Evolutionary conservation across 805 yeast species (phyloP).

Genomic region (Spathaspora passalidarum): DNA sequence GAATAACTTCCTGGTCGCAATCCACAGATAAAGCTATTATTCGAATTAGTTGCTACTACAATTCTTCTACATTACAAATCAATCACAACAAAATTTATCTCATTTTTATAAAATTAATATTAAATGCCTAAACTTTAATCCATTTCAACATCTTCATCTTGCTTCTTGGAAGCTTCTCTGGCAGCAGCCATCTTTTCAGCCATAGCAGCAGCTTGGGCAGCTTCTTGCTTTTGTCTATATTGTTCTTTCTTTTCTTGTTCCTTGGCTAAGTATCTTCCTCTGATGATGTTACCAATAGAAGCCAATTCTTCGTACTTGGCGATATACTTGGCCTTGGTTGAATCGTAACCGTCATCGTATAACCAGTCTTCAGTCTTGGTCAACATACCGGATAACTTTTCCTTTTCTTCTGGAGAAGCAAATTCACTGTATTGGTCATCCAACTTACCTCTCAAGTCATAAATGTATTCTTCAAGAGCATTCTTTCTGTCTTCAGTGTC

Average conservation of each 20-base stretch:
- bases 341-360: constrained; percentile 95
- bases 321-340: constrained; percentile 93
- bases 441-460: constrained; percentile 93
- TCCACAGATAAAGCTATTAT: too few relatives aligned
- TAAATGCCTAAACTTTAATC: constrained; percentile 14
- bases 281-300: constrained; percentile 88
- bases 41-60: too few relatives aligned
- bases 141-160: constrained; percentile 34
- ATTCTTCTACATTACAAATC: too few relatives aligned
- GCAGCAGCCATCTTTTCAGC: constrained; percentile 82
- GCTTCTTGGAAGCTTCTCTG: constrained; percentile 49
- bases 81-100: too few relatives aligned
- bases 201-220: constrained; percentile 76
- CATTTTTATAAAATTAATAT: background rate
- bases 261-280: constrained; percentile 91
- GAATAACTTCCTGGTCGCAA: too few relatives aligned
- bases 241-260: constrained; percentile 95
- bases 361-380: constrained; percentile 95
- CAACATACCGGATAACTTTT: constrained; percentile 67
- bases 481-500: constrained; percentile 99
- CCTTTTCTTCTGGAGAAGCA: constrained; percentile 89
- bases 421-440: constrained; percentile 87
- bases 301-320: constrained; percentile 98
- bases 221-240: constrained; percentile 80
- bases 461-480: constrained; percentile 96